Percentiles rank a stretch among this genome's conserved stretches.
These are phyloP conservation scores for Penicillium sp. DNA, from an alignment of 2,329 filamentous ascomycete genomes.

Conservation along the genomic window DNA sequence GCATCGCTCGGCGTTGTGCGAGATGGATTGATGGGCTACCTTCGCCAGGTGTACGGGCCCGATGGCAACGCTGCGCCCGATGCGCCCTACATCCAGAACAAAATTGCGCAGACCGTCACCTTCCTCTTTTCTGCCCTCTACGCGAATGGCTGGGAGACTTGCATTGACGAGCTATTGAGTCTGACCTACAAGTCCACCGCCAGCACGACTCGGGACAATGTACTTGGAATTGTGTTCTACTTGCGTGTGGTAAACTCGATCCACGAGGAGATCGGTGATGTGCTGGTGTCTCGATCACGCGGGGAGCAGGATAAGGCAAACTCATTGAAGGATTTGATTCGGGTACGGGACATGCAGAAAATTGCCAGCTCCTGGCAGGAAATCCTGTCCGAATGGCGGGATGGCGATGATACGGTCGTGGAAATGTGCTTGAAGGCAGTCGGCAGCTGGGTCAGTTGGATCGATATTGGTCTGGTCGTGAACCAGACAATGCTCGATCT, in stretches of 20 bases:
- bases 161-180: conserved; percentile 84
- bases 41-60: conserved; percentile 70
- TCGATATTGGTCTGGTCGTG: conserved; percentile 90
- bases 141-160: conserved; percentile 78
- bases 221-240: conserved; percentile 77
- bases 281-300: conserved; percentile 74
- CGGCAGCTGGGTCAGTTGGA: conserved; percentile 98
- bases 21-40: conserved; percentile 77
- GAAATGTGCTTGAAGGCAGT: conserved; percentile 90
- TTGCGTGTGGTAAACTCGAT: conserved; percentile 84
- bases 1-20: conserved; percentile 73
- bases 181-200: conserved; percentile 64
- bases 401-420: conserved; percentile 68
- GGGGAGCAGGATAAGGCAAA: conserved; percentile 82
- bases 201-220: conserved; percentile 64
- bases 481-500: conserved; percentile 83
- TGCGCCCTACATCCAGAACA: conserved; percentile 81
- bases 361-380: conserved; percentile 90
- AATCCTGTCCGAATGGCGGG: conserved; percentile 74
- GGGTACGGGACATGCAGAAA: conserved; percentile 81
- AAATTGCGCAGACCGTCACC: conserved; percentile 92
- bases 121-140: conserved; percentile 90
- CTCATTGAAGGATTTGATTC: conserved; percentile 85
- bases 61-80: conserved; percentile 60
- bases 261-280: conserved; percentile 96